phyloP scores from a whole-genome alignment of 257 asterid genomes.

The Penstemon davidsonii region DNA sequence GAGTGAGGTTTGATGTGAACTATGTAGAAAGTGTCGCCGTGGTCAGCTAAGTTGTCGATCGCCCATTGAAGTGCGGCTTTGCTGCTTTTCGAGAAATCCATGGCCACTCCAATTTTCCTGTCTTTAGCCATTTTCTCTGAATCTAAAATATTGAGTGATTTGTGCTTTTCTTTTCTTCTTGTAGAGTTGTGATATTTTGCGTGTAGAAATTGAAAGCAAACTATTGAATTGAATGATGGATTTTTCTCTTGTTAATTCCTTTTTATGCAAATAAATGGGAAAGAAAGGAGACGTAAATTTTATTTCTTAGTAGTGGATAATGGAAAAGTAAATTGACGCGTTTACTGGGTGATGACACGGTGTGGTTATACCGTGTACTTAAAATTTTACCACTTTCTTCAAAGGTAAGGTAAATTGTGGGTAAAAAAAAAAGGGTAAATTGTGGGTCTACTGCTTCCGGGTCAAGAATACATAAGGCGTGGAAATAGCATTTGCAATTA shows the following conservation, averaged over 20 bases:
- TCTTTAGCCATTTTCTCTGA: constrained; percentile 57
- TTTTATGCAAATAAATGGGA: not conserved
- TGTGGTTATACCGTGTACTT: too few species aligned
- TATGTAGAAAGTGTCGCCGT: constrained; percentile 63
- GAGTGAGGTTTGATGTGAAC: constrained; percentile 53
- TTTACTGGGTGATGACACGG: too few species aligned
- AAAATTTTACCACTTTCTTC: too few species aligned
- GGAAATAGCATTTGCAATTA: too few species aligned
- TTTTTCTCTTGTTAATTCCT: not conserved
- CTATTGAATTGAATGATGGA: not conserved
- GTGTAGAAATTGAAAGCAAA: constrained; percentile 23
- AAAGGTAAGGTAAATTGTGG: too few species aligned
- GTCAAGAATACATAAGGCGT: too few species aligned
- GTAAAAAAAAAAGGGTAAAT: too few species aligned
- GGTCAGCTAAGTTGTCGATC: constrained; percentile 74
- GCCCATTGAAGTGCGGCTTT: constrained; percentile 79
- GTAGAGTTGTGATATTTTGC: constrained; percentile 5
- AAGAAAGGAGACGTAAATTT: not conserved
- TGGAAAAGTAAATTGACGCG: too few species aligned
- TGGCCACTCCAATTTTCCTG: constrained; percentile 76
- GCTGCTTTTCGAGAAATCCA: constrained; percentile 92
- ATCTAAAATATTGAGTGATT: not conserved
- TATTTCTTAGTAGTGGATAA: too few species aligned
- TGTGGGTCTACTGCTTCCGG: too few species aligned
- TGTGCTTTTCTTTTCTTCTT: not conserved